phyloP scores from a whole-genome alignment of 2,329 filamentous ascomycete genomes.

The Curvularia lunata region DNA sequence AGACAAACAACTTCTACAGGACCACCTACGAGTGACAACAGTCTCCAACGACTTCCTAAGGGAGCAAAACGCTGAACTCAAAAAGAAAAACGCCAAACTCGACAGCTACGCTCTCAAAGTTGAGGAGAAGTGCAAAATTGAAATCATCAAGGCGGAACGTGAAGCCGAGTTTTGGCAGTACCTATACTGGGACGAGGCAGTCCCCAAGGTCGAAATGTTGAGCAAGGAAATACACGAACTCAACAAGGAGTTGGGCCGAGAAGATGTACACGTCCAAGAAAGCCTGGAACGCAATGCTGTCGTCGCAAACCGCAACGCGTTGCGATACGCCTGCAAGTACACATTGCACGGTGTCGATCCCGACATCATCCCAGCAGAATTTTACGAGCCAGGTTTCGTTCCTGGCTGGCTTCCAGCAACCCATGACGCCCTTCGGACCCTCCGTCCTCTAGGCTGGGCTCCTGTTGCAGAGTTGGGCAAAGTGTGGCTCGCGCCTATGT shows the following conservation, averaged over 20 bases:
- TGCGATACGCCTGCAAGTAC: neutral
- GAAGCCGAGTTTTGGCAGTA: neutral
- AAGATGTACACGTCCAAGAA: neutral
- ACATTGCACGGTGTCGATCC: neutral
- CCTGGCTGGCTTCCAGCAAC: constrained; percentile 5
- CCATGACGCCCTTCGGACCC: constrained; percentile 1
- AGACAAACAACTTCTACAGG: neutral
- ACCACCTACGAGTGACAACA: neutral
- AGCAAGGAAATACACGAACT: constrained; percentile 2
- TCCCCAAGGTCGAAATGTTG: neutral
- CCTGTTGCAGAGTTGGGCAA: neutral
- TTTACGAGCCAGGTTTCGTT: neutral
- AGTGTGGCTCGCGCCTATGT: constrained; percentile 11
- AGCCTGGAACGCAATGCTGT: neutral
- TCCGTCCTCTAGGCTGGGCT: constrained; percentile 8
- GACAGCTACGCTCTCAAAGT: neutral
- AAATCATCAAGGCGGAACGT: neutral
- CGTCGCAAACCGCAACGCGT: constrained; percentile 1
- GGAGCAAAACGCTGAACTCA: neutral
- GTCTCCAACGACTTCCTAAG: neutral
- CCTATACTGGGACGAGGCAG: constrained; percentile 6
- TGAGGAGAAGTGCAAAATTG: neutral
- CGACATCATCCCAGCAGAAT: neutral
- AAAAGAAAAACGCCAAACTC: neutral
- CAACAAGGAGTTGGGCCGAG: constrained; percentile 3